A percentile compares a stretch with the other conserved stretches of the same genome.
These are phyloP conservation scores for Penicillium sp. DNA, from an alignment of 2,329 filamentous ascomycete species.

Conservation along the genomic window DNA sequence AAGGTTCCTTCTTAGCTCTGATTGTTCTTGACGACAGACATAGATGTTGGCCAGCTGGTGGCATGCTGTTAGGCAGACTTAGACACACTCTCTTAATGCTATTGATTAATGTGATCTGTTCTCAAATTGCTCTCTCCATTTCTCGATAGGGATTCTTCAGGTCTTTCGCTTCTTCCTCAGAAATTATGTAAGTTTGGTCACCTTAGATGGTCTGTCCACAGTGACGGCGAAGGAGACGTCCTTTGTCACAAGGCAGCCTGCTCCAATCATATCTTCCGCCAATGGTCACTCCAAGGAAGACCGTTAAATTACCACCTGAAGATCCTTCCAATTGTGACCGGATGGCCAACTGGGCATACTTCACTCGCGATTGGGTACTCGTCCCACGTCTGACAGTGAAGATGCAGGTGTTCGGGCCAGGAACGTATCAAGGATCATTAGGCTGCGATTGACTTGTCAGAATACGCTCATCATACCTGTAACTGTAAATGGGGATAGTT, in stretches of 20 bases:
- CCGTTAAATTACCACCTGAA: constrained; percentile 51
- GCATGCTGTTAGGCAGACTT: background rate
- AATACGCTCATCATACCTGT: background rate
- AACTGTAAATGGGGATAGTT: background rate
- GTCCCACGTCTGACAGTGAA: constrained; percentile 57
- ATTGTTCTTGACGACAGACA: background rate
- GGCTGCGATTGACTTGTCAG: constrained; percentile 44
- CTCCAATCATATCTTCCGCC: constrained; percentile 45
- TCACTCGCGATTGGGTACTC: constrained; percentile 50
- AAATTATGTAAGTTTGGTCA: constrained; percentile 21
- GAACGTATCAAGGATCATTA: constrained; percentile 56
- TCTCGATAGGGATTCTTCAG: constrained; percentile 25
- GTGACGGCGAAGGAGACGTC: constrained; percentile 36
- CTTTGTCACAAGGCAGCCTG: constrained; percentile 44
- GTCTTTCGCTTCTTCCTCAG: constrained; percentile 26
- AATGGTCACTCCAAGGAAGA: constrained; percentile 47
- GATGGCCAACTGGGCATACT: constrained; percentile 53
- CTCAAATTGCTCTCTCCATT: constrained; percentile 6
- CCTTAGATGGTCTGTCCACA: constrained; percentile 25
- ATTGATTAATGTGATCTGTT: background rate
- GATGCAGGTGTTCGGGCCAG: constrained; percentile 55
- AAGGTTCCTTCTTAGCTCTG: background rate
- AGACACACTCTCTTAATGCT: background rate
- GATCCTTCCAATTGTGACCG: constrained; percentile 52
- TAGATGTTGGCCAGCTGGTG: background rate